Conservation (phyloP, 805 yeast species). For the Saccharomyces eubayanus region DNA sequence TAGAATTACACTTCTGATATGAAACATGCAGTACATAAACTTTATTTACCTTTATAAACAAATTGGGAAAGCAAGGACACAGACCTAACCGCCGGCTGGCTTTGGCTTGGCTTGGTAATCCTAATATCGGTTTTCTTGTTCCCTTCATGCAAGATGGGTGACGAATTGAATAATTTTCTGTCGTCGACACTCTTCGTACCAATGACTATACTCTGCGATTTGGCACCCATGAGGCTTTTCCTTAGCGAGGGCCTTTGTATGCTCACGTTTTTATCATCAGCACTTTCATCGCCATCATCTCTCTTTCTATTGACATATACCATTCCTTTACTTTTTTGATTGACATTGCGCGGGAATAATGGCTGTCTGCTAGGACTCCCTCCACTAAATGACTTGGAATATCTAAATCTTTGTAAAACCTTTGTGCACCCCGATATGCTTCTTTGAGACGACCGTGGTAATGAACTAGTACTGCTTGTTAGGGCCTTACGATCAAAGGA, state of each 20-base stretch:
- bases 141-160: neutral
- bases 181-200: neutral
- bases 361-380: neutral
- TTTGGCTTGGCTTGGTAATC: neutral
- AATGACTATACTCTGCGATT: neutral
- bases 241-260: neutral
- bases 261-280: neutral
- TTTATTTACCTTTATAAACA: constrained; percentile 12
- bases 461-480: neutral
- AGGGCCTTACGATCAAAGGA: neutral
- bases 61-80: constrained; percentile 17
- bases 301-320: neutral
- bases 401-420: constrained; percentile 1
- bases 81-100: constrained; percentile 13
- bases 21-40: neutral
- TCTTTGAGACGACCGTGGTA: neutral
- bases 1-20: neutral
- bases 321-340: neutral
- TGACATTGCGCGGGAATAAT: neutral
- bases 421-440: neutral
- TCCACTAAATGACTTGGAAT: neutral
- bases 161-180: neutral
- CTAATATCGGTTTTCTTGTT: neutral
- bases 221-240: neutral
- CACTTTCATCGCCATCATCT: constrained; percentile 1